Base-by-base conservation (phyloP, 73 alveolate species). In the Effrenium voratum region DNA sequence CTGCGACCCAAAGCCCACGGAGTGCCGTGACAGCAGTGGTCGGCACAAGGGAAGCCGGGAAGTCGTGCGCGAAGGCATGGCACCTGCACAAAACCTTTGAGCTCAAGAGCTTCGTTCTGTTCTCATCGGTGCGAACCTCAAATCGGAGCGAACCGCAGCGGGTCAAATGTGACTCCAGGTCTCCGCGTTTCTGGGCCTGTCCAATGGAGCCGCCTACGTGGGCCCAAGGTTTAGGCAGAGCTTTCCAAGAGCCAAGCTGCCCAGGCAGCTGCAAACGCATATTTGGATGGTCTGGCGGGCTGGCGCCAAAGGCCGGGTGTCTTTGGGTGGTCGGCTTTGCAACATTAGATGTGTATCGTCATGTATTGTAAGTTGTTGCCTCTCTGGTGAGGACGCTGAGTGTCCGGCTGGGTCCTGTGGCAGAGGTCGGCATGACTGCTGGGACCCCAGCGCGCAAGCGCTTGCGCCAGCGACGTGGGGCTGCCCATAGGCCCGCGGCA, bases 351-450 rank as follows among this genome's bases (percentile, higher is more conserved):
- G 70, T 55, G 32, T 55, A 55, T 24, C 70, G 70, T 13, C 70
- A 55, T 55, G 24, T 13, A 55, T 55, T 15, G 24, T 55, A 55
- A 55, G 70, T 55, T 55, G 24, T 55, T 55, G 44, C 81, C 8
- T 32, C 44, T 6, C 47, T 70, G 38, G 70, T n/a, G 50, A 82
- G 92, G 92, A 82, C 88, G 12, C 43, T 90, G 40, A 90, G 97
- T 43, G n/a, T 90, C n/a, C 97, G 97, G 88, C 46, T 90, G 75
- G 97, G 97, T 43, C 97, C 97, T 3, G 97, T 90, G 41, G 97
- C 97, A 2, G 97, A 90, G n/a, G 88, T 90, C 45, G 97, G 97
- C 80, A 90, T 90, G 97, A 52, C 97, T 12, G 97, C 97, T 28
- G 97, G 44, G 32, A 6, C 66, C 94, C 34, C 52, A 41, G n/a